Conservation (phyloP, 345 rosid genomes). For the Eutrema japonicum region DNA sequence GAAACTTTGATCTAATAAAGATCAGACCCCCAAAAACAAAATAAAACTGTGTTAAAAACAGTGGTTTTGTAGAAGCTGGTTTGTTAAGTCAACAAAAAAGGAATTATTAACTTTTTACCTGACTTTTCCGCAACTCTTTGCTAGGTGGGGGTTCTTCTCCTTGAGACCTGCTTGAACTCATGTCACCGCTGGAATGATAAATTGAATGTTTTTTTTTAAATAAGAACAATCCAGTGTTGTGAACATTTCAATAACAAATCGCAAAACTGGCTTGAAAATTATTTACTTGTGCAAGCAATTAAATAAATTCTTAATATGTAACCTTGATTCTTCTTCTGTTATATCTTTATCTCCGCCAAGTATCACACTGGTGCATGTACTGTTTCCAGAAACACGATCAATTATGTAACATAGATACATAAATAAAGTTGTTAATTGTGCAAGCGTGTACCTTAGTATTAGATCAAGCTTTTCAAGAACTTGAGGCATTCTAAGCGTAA, state of each 20-base stretch:
- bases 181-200: constrained; percentile 62
- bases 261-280: background rate
- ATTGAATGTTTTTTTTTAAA: constrained; percentile 11
- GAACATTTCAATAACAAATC: constrained; percentile 7
- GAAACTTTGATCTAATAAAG: constrained; percentile 61
- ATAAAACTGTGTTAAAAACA: background rate
- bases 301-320: constrained; percentile 14
- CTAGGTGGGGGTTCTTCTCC: constrained; percentile 66
- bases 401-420: background rate
- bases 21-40: constrained; percentile 9
- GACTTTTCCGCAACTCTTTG: constrained; percentile 81
- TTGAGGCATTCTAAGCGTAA: constrained; percentile 91
- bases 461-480: constrained; percentile 90
- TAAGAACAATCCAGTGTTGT: background rate
- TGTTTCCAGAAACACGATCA: constrained; percentile 44
- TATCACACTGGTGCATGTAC: constrained; percentile 84
- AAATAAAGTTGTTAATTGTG: background rate
- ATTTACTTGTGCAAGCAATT: constrained; percentile 16
- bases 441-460: constrained; percentile 69
- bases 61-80: constrained; percentile 18
- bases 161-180: constrained; percentile 68
- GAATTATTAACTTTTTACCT: constrained; percentile 50
- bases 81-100: background rate
- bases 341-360: constrained; percentile 73
- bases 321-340: constrained; percentile 89